These are phyloP conservation scores for Skeletonema potamos DNA, from an alignment of 108 stramenopile species.

Conservation along the genomic window DNA sequence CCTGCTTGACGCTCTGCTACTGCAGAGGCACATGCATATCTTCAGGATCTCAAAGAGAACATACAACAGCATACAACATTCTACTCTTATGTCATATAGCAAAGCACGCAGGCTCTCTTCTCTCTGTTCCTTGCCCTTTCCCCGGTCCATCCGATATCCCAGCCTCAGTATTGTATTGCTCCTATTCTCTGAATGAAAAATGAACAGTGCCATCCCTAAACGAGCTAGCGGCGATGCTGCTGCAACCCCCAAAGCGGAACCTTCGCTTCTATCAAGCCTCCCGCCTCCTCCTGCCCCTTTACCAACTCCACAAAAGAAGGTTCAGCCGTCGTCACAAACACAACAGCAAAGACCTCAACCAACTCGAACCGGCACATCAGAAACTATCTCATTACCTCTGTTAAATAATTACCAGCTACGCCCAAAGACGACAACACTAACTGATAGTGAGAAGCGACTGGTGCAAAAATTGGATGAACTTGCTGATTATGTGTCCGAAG, in stretches of 20 bases:
- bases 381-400: neutral
- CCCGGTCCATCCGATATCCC: neutral
- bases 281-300: conserved; percentile 5
- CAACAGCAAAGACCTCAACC: neutral
- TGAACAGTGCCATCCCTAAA: conserved; percentile 9
- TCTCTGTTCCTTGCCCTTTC: neutral
- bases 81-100: too few relatives aligned
- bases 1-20: too few relatives aligned
- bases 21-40: too few relatives aligned
- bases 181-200: too few relatives aligned
- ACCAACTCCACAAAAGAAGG: neutral
- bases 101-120: neutral
- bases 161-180: too few relatives aligned
- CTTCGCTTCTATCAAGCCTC: conserved; percentile 11
- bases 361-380: neutral
- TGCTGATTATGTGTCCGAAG: neutral
- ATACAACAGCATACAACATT: too few relatives aligned
- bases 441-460: conserved; percentile 4
- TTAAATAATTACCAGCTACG: neutral
- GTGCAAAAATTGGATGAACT: conserved; percentile 19
- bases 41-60: too few relatives aligned
- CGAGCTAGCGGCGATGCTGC: conserved; percentile 5
- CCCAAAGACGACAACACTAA: conserved; percentile 6
- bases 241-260: neutral
- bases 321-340: neutral